Conservation (phyloP, 1,139 yeast species). For the Candida sp. region DNA sequence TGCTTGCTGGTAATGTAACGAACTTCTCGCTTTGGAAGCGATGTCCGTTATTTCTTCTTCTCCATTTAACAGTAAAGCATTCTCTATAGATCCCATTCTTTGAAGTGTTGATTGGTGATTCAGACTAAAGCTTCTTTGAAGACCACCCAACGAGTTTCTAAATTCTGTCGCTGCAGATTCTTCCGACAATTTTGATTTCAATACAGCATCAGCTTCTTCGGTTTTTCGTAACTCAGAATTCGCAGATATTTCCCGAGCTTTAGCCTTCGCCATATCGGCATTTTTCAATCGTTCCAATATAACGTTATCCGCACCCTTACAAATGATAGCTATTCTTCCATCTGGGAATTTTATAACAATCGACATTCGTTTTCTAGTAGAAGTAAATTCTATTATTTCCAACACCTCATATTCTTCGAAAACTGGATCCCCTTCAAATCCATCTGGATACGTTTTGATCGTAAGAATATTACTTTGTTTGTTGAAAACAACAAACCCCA, state of each 20-base stretch:
- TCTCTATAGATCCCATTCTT: slow-evolving; percentile 50
- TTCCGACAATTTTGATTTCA: slow-evolving; percentile 43
- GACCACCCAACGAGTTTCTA: slow-evolving; percentile 23
- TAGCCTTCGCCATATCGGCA: slow-evolving; percentile 54
- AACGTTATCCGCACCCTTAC: slow-evolving; percentile 97
- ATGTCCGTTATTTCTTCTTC: slow-evolving; percentile 60
- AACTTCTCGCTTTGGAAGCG: slow-evolving; percentile 55
- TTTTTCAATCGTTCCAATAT: slow-evolving; percentile 72
- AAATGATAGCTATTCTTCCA: slow-evolving; percentile 69
- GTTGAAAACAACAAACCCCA: slow-evolving; percentile 81
- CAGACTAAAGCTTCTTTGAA: slow-evolving; percentile 29
- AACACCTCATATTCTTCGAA: slow-evolving; percentile 70
- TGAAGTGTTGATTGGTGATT: slow-evolving; percentile 10
- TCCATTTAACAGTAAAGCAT: slow-evolving; percentile 48
- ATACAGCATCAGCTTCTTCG: slow-evolving; percentile 77
- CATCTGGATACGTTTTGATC: slow-evolving; percentile 78
- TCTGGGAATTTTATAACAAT: slow-evolving; percentile 79
- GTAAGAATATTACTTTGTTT: slow-evolving; percentile 58
- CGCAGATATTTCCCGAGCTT: slow-evolving; percentile 60
- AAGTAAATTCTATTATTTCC: slow-evolving; percentile 82
- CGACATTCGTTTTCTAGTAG: slow-evolving; percentile 93
- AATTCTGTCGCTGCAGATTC: slow-evolving; percentile 26
- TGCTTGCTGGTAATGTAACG: slow-evolving; percentile 61
- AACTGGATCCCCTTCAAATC: slow-evolving; percentile 62
- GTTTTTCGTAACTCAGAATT: slow-evolving; percentile 63